Conservation (phyloP, 176 grass and related monocot species). For the Ananas comosus region DNA sequence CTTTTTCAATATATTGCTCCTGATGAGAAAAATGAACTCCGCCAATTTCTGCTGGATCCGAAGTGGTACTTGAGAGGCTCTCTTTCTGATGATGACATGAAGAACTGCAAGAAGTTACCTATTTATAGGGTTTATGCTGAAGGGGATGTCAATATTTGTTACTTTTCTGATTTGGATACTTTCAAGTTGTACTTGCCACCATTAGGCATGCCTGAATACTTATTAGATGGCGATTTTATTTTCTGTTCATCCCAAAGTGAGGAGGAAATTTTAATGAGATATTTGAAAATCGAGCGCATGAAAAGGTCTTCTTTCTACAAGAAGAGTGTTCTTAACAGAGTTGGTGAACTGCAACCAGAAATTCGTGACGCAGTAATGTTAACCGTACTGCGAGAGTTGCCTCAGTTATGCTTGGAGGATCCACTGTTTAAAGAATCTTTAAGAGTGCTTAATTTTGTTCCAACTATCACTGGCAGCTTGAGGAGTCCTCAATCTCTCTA, state of each 20-base stretch:
- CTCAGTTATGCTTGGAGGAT: conserved; percentile 73
- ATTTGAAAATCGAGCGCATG: conserved; percentile 73
- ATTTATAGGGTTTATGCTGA: conserved; percentile 66
- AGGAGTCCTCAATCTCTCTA: conserved; percentile 85
- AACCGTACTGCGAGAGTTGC: conserved; percentile 82
- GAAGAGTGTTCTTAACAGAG: conserved; percentile 54
- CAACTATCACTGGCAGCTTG: conserved; percentile 56
- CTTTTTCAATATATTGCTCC: conserved; percentile 56
- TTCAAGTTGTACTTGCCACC: conserved; percentile 75
- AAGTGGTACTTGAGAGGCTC: conserved; percentile 69
- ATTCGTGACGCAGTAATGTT: conserved; percentile 69
- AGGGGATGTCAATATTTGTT: conserved; percentile 39
- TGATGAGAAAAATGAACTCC: conserved; percentile 73
- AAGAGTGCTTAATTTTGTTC: conserved; percentile 71
- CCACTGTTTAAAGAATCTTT: conserved; percentile 72
- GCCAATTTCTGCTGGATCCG: conserved; percentile 78
- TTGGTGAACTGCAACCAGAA: conserved; percentile 53
- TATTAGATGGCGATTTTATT: conserved; percentile 66
- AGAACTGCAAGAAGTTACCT: conserved; percentile 70
- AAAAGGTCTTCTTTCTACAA: conserved; percentile 67
- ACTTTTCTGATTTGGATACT: conserved; percentile 60
- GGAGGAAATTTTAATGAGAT: conserved; percentile 78
- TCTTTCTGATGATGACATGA: conserved; percentile 60
- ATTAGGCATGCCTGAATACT: conserved; percentile 53
- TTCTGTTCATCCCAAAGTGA: conserved; percentile 54